phyloP scores from a whole-genome alignment of 2,329 filamentous ascomycete species.

The Penicillium sclerotiorum region DNA sequence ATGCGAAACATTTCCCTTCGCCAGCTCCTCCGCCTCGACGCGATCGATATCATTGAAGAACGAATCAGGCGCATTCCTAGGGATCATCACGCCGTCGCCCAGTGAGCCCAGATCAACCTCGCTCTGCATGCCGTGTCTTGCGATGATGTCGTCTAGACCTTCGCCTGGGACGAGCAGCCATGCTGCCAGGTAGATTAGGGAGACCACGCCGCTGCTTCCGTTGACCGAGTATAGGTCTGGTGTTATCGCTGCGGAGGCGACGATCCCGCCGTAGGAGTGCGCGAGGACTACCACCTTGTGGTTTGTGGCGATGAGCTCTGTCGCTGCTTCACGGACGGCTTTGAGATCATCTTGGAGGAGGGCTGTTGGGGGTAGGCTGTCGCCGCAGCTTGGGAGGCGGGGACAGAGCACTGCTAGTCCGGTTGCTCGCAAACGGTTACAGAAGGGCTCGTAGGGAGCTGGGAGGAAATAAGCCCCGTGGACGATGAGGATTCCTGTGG shows the following conservation, averaged over 20 bases:
- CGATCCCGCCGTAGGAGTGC: constrained; percentile 11
- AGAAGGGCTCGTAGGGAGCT: constrained; percentile 6
- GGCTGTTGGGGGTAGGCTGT: constrained; percentile 7
- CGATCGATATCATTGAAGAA: constrained; percentile 11
- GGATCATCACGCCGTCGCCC: constrained; percentile 5
- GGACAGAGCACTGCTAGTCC: constrained; percentile 5
- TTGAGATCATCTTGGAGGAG: constrained; percentile 1
- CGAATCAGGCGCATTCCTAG: constrained; percentile 10
- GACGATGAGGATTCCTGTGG: constrained; percentile 13
- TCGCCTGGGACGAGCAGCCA: constrained; percentile 5
- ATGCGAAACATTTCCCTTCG: constrained; percentile 6
- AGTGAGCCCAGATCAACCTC: constrained; percentile 5
- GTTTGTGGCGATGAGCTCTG: constrained; percentile 5
- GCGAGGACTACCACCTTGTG: constrained; percentile 10
- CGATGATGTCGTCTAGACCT: neutral
- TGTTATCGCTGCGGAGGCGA: constrained; percentile 8
- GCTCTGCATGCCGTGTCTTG: constrained; percentile 5
- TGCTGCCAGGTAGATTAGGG: constrained; percentile 3
- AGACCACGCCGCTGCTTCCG: constrained; percentile 3
- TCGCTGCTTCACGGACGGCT: constrained; percentile 1
- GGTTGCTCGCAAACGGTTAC: neutral
- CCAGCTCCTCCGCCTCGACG: constrained; percentile 1
- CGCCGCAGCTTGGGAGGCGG: constrained; percentile 7
- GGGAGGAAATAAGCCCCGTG: constrained; percentile 16
- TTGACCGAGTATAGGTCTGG: constrained; percentile 5